Evolutionary conservation across 164 flowering plant genomes (phyloP).

Genomic region (Vitis amurensis): DNA sequence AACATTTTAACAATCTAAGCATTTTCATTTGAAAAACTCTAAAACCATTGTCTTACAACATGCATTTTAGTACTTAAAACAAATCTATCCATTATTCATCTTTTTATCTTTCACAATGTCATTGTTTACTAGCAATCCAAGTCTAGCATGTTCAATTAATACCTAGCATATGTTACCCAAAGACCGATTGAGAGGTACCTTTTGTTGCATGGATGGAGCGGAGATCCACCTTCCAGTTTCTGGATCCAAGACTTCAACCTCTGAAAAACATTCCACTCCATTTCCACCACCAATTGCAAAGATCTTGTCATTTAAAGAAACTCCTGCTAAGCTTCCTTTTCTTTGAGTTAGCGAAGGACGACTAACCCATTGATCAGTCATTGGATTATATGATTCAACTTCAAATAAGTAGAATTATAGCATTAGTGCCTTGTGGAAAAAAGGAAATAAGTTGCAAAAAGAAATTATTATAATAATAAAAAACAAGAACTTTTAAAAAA

Average conservation of each 20-base stretch:
- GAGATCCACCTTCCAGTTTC: slow-evolving; percentile 35
- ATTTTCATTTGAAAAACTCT: background rate
- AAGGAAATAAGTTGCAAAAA: background rate
- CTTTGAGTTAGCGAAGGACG: slow-evolving; percentile 29
- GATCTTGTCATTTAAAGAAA: slow-evolving; percentile 23
- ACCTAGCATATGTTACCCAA: background rate
- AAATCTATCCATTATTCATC: too few relatives aligned
- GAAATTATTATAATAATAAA: background rate
- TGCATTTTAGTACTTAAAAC: background rate
- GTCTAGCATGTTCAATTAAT: background rate
- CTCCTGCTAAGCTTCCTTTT: slow-evolving; percentile 37
- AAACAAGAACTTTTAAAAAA: background rate
- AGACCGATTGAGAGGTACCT: slow-evolving; percentile 22
- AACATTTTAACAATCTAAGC: background rate
- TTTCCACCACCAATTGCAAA: slow-evolving; percentile 48
- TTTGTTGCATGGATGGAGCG: slow-evolving; percentile 33
- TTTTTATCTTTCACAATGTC: background rate
- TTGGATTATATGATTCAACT: slow-evolving; percentile 48
- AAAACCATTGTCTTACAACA: background rate
- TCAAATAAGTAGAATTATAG: slow-evolving; percentile 7
- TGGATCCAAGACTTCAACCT: slow-evolving; percentile 38
- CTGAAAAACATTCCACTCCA: slow-evolving; percentile 32
- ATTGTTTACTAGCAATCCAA: background rate
- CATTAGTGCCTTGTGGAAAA: background rate
- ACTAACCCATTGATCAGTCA: slow-evolving; percentile 32